These are phyloP conservation scores for Cutaneotrichosporon sp. DNA, from an alignment of 1,284 basidiomycete genomes.

Conservation along the genomic window DNA sequence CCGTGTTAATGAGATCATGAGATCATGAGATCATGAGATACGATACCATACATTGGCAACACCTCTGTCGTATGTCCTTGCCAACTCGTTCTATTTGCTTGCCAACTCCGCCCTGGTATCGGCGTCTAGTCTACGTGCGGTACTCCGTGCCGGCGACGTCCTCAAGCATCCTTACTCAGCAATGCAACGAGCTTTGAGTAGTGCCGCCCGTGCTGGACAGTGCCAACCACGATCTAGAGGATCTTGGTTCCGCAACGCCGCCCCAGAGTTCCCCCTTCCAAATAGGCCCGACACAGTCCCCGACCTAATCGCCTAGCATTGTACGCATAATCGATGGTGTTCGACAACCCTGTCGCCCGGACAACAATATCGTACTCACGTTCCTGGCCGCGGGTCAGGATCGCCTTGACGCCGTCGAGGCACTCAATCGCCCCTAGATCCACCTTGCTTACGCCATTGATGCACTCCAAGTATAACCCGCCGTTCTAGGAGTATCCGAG, in stretches of 20 bases:
- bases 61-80: too few relatives aligned
- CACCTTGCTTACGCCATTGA: constrained; percentile 59
- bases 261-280: constrained; percentile 66
- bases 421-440: constrained; percentile 48
- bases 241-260: constrained; percentile 58
- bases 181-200: constrained; percentile 34
- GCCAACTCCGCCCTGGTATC: too few relatives aligned
- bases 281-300: constrained; percentile 55
- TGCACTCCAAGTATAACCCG: constrained; percentile 46
- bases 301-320: constrained; percentile 57
- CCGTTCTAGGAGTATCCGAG: constrained; percentile 33
- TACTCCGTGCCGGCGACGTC: constrained; percentile 19
- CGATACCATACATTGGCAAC: too few relatives aligned
- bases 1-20: too few relatives aligned
- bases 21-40: too few relatives aligned
- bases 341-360: constrained; percentile 62
- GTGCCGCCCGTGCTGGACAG: constrained; percentile 28
- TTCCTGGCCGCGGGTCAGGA: constrained; percentile 43
- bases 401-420: constrained; percentile 31
- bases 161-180: constrained; percentile 32
- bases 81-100: too few relatives aligned
- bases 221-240: constrained; percentile 63
- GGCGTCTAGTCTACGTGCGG: too few relatives aligned
- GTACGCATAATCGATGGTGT: constrained; percentile 46
- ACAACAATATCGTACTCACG: constrained; percentile 66